A percentile compares a stretch with the other conserved stretches of the same genome.
Evolutionary conservation across 306 rosid genomes (phyloP).

Genomic region (Medicago truncatula): MtrunA17r5.0-ANR NC_053043.1:44449501-44450000

Average conservation of each 20-base stretch:
- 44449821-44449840: conserved; percentile 21
- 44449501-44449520: no score
- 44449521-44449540: no score
- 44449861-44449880: conserved; percentile 12
- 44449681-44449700: conserved; percentile 31
- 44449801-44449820: conserved; percentile 28
- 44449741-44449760: conserved; percentile 60
- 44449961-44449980: conserved; percentile 33
- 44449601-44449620: neutral
- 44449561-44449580: no score
- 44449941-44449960: neutral
- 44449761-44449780: conserved; percentile 49
- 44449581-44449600: neutral
- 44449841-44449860: conserved; percentile 33
- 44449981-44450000: conserved; percentile 39
- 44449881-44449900: conserved; percentile 23
- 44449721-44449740: conserved; percentile 43
- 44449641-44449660: conserved; percentile 29
- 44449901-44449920: conserved; percentile 30
- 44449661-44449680: conserved; percentile 45
- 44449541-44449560: no score
- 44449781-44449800: conserved; percentile 61
- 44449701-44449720: conserved; percentile 30
- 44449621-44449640: conserved; percentile 33
- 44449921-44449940: conserved; percentile 22